phyloP scores from a whole-genome alignment of 176 grass and related monocot genomes.

The Hordeum marinum region DNA sequence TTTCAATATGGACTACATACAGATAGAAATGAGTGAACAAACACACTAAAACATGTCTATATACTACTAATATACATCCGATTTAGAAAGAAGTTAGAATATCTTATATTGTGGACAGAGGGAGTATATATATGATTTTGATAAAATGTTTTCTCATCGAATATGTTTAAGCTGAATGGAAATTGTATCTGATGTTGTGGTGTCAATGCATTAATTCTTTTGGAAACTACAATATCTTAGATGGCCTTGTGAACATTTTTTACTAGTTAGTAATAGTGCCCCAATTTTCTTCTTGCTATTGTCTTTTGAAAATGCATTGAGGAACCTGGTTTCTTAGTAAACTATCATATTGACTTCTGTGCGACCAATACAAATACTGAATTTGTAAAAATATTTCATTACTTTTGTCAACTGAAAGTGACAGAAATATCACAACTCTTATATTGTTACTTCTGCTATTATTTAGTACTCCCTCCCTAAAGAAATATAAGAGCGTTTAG shows the following conservation, averaged over 20 bases:
- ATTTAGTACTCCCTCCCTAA: background rate
- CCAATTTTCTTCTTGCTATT: background rate
- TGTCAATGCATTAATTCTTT: background rate
- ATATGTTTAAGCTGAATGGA: background rate
- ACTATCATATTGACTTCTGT: slow-evolving; percentile 14
- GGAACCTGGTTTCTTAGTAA: slow-evolving; percentile 22
- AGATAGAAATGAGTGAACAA: no score
- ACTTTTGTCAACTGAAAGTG: slow-evolving; percentile 33
- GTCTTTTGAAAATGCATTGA: background rate
- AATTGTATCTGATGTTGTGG: background rate
- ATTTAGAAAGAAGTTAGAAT: no score
- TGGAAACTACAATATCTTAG: background rate
- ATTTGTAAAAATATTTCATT: slow-evolving; percentile 7
- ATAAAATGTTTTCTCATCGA: background rate
- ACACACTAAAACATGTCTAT: no score
- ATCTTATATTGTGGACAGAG: no score
- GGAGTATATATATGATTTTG: background rate
- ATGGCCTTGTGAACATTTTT: background rate
- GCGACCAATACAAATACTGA: slow-evolving; percentile 1
- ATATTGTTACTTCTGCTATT: background rate
- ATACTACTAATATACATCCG: no score
- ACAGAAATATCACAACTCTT: background rate
- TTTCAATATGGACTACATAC: no score
- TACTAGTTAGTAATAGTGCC: background rate
- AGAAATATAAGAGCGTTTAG: no score